Evolutionary conservation across 352 stramenopile genomes (phyloP).

Genomic region (Globisporangium rhizosaccharum): DNA sequence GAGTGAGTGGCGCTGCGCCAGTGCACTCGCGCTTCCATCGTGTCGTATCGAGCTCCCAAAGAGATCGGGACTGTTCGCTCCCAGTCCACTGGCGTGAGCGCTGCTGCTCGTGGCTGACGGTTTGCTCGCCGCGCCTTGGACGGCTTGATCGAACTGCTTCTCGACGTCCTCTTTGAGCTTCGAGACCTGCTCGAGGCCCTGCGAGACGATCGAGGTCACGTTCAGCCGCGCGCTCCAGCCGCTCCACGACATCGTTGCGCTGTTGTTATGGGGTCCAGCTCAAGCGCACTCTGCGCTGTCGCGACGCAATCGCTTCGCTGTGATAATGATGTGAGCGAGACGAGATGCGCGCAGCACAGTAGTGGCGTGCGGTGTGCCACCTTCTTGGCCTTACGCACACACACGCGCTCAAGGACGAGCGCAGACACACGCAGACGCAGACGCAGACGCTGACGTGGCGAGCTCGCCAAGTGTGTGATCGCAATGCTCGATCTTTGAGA

Average conservation of each 20-base stretch:
- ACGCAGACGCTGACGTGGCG: too few relatives aligned
- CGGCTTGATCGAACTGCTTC: constrained; percentile 84
- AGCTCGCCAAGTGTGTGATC: too few relatives aligned
- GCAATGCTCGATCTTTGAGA: not conserved
- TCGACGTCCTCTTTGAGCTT: constrained; percentile 84
- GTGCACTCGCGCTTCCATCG: too few relatives aligned
- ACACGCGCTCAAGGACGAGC: too few relatives aligned
- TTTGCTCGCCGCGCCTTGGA: constrained; percentile 23
- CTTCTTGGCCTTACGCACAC: too few relatives aligned
- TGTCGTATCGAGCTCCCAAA: constrained; percentile 4
- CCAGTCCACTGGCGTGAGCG: too few relatives aligned
- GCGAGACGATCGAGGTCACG: constrained; percentile 77
- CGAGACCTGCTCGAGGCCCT: constrained; percentile 77
- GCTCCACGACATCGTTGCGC: constrained; percentile 40
- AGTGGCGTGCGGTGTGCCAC: too few relatives aligned
- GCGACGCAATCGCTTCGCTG: too few relatives aligned
- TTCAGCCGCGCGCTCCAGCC: constrained; percentile 69
- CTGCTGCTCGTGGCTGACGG: constrained; percentile 1
- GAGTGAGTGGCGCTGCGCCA: not conserved
- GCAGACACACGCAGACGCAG: too few relatives aligned
- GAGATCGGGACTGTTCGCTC: constrained; percentile 1
- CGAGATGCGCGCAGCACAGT: too few relatives aligned
- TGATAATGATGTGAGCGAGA: too few relatives aligned
- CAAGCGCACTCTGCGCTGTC: too few relatives aligned
- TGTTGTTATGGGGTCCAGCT: not conserved